Percentiles rank a stretch among this genome's conserved stretches.
phyloP scores from a whole-genome alignment of 768 basidiomycete genomes.

The Mycena olivaceomarginata region DNA sequence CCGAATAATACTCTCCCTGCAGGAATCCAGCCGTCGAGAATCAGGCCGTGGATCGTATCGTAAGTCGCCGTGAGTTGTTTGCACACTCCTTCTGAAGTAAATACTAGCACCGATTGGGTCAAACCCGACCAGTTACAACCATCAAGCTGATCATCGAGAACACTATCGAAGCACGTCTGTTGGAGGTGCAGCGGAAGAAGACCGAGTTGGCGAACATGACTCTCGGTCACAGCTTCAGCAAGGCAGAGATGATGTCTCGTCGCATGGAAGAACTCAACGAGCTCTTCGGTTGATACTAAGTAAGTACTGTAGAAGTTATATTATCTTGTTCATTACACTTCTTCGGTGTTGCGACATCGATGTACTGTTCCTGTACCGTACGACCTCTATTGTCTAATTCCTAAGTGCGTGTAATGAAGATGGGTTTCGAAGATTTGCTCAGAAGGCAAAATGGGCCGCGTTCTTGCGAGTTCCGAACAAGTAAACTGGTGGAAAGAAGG shows the following conservation, averaged over 20 bases:
- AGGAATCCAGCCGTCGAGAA: slow-evolving; percentile 99
- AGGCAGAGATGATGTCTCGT: slow-evolving; percentile 90
- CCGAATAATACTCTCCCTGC: slow-evolving; percentile 19
- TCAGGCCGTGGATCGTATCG: slow-evolving; percentile 98
- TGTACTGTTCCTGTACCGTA: slow-evolving; percentile 45
- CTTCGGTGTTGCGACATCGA: slow-evolving; percentile 32
- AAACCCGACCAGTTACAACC: slow-evolving; percentile 93
- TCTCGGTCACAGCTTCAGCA: slow-evolving; percentile 89
- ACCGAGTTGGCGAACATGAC: slow-evolving; percentile 96
- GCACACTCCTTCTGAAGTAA: slow-evolving; percentile 2
- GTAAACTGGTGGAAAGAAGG: slow-evolving; percentile 68
- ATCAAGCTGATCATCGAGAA: slow-evolving; percentile 96
- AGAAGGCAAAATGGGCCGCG: slow-evolving; percentile 86
- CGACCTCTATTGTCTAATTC: slow-evolving; percentile 27
- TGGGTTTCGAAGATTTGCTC: slow-evolving; percentile 38
- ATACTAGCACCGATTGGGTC: slow-evolving; percentile 93
- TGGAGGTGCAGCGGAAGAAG: slow-evolving; percentile 97
- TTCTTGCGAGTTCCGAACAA: slow-evolving; percentile 84
- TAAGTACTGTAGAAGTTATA: slow-evolving; percentile 54
- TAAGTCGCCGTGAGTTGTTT: slow-evolving; percentile 62
- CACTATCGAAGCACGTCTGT: slow-evolving; percentile 93
- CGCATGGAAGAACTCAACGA: slow-evolving; percentile 92
- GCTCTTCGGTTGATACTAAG: slow-evolving; percentile 72
- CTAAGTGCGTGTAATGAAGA: slow-evolving; percentile 30
- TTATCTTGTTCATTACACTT: slow-evolving; percentile 49